These are phyloP conservation scores for Parietichytrium sp. DNA, from an alignment of 108 stramenopile species.

Conservation along the genomic window DNA sequence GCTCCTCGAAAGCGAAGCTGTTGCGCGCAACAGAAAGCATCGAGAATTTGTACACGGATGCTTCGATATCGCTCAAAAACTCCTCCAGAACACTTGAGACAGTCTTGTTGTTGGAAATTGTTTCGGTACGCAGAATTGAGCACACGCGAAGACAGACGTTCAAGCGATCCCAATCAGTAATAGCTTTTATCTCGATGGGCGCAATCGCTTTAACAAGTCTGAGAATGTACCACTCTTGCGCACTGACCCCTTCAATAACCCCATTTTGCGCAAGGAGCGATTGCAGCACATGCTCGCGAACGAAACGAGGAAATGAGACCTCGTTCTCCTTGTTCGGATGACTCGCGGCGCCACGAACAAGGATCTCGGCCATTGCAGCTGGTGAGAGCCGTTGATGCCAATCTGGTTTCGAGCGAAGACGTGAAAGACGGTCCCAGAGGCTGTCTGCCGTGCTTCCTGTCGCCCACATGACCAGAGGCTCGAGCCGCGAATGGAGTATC, in stretches of 20 bases:
- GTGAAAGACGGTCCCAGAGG: background rate
- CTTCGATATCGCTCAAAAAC: background rate
- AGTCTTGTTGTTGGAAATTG: background rate
- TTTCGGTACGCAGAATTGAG: constrained; percentile 4
- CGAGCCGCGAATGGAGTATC: background rate
- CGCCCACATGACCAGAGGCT: constrained; percentile 36
- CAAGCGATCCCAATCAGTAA: constrained; percentile 12
- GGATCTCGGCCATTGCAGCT: constrained; percentile 32
- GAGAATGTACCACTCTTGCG: background rate
- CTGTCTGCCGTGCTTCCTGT: background rate
- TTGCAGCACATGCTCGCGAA: constrained; percentile 34
- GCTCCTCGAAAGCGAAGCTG: background rate
- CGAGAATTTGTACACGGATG: background rate
- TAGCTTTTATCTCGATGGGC: background rate
- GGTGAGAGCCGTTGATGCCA: background rate
- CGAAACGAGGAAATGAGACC: background rate
- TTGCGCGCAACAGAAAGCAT: background rate
- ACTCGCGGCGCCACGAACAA: constrained; percentile 9
- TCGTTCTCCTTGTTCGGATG: background rate
- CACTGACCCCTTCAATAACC: background rate
- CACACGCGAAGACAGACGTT: constrained; percentile 35
- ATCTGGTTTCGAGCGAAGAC: background rate
- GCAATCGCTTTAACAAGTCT: background rate
- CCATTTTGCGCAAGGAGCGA: background rate
- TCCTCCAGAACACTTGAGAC: background rate